Base-by-base conservation (phyloP, 345 rosid genomes). In the Citrus unshiu region DNA sequence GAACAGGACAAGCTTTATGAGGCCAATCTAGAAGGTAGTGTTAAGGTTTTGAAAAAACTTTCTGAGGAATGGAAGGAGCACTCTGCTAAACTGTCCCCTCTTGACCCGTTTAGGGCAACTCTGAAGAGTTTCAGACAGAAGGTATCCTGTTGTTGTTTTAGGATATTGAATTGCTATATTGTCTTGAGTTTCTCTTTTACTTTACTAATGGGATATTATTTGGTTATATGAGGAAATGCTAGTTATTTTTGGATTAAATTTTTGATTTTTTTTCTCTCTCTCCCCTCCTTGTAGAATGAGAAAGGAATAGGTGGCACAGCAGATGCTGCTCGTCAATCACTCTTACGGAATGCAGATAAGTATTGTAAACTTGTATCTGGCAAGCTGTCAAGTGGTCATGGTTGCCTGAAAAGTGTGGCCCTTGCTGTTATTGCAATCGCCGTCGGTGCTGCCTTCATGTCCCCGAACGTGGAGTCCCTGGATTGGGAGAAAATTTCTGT, bases 1-100 rank as follows among this genome's bases (percentile, higher is more conserved):
- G 59, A 81, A 85, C 84, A 92, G 97, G 95, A 87, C 49, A 87
- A 85, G 79, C 77, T 90, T 72, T 93, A 93, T 78, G 83, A 76
- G 62, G 95, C 90, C 19, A 91, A 91, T 81, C 75, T 85, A 49
- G 88, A 86, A 85, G 91, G 88, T 32, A 86, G 93, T 79, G 79
- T 86, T 64, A 87, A 84, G 78, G 70, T 91, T 83, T 87, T 93
- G 70, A 89, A 81, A 77, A 87, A 73, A 73, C 86, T 91, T 59
- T 85, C 79, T 0, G 91, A 87, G 27, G 90, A 88, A 14, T 91
- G 95, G 97, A 93, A 89, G 82, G 84, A 84, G 25, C 84, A 84
- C 72, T 85, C 91, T 12, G 72, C 58, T 60, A 90, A 91, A 76
- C 76, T 91, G 74, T 77, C 82, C 77, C 89, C 89, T 83, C 32